Evolutionary conservation across 164 flowering plant species (phyloP).

Genomic region (Cinnamomum chago): DNA sequence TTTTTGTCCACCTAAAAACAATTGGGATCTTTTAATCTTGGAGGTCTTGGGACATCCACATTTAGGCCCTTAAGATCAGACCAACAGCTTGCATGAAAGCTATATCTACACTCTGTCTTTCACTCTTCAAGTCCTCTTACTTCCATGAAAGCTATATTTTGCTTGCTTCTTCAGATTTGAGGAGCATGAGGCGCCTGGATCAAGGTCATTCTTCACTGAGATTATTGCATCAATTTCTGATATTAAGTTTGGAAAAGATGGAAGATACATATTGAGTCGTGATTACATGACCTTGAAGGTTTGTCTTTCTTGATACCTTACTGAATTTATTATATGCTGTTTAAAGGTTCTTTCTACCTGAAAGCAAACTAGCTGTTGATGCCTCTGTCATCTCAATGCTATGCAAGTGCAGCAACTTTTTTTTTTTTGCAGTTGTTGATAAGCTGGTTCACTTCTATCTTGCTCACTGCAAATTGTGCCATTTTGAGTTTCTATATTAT

Average conservation of each 20-base stretch:
- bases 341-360: background rate
- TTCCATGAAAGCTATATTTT: background rate
- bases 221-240: slow-evolving; percentile 87
- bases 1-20: too few species aligned
- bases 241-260: slow-evolving; percentile 75
- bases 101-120: background rate
- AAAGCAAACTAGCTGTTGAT: background rate
- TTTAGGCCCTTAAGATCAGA: background rate
- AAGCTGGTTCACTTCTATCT: background rate
- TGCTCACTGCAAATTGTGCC: background rate
- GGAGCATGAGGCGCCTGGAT: slow-evolving; percentile 70
- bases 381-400: background rate
- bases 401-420: background rate
- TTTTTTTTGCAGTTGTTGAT: background rate
- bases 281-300: slow-evolving; percentile 93
- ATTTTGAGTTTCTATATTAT: background rate
- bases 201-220: slow-evolving; percentile 86
- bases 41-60: background rate
- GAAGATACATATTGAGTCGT: slow-evolving; percentile 73
- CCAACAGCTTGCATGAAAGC: background rate
- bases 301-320: slow-evolving; percentile 1
- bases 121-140: background rate
- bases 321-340: background rate
- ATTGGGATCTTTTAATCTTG: too few species aligned
- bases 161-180: slow-evolving; percentile 52